Percentiles rank a stretch among this genome's conserved stretches.
Conservation (phyloP, 441 rosid species). For the Bocquillonia castaneifolia region DNA sequence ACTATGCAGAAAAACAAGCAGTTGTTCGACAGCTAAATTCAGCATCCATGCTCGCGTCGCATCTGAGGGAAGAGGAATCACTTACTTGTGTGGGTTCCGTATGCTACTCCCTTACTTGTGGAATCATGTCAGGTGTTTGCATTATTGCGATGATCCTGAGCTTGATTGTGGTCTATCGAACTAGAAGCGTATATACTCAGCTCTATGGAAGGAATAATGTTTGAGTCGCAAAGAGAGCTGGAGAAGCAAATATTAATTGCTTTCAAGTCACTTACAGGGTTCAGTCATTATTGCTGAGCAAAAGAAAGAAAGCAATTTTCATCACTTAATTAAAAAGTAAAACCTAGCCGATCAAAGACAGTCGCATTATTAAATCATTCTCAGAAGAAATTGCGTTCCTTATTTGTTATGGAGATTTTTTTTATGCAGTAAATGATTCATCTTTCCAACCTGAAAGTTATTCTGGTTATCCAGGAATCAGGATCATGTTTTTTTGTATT, state of each 20-base stretch:
- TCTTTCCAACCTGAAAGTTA: neutral
- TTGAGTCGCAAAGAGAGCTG: constrained; percentile 23
- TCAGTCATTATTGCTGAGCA: neutral
- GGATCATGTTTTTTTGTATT: neutral
- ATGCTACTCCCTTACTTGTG: constrained; percentile 70
- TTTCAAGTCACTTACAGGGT: neutral
- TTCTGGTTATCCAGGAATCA: neutral
- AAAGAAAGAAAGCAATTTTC: neutral
- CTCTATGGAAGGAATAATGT: constrained; percentile 52
- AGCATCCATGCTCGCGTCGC: constrained; percentile 19
- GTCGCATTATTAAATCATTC: neutral
- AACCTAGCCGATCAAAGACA: neutral
- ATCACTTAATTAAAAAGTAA: neutral
- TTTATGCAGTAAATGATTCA: neutral
- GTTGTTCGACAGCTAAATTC: constrained; percentile 24
- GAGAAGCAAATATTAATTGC: neutral
- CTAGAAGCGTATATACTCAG: constrained; percentile 55
- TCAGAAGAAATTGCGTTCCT: neutral
- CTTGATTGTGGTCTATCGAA: constrained; percentile 72
- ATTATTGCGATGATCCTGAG: constrained; percentile 54
- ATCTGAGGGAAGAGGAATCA: constrained; percentile 37
- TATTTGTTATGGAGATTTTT: neutral
- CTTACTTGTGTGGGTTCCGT: constrained; percentile 60
- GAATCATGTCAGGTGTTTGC: constrained; percentile 77
- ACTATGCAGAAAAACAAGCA: constrained; percentile 71